Conservation (phyloP, 1,139 yeast species). For the Debaryomyces fabryi region DNA sequence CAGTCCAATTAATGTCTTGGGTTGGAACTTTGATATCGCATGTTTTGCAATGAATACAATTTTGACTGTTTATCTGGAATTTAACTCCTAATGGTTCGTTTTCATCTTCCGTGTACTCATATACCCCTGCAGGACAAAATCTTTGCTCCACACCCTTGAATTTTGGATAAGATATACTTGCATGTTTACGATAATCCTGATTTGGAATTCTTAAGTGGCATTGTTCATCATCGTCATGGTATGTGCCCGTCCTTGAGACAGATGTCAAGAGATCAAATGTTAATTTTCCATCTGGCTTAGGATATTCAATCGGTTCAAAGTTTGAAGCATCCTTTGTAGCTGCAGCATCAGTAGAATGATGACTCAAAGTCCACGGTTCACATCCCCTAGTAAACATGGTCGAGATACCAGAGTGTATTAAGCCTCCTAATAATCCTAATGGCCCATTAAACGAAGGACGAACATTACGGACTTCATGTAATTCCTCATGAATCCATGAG, state of each 20-base stretch:
- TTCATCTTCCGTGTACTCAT: constrained; percentile 82
- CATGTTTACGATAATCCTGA: constrained; percentile 70
- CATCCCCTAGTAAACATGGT: constrained; percentile 75
- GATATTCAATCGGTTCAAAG: constrained; percentile 75
- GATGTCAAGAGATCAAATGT: constrained; percentile 91
- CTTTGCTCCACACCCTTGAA: constrained; percentile 86
- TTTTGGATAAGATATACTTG: constrained; percentile 67
- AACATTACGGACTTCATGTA: constrained; percentile 80
- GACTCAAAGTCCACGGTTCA: constrained; percentile 86
- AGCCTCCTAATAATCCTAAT: constrained; percentile 76
- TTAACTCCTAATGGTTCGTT: constrained; percentile 62
- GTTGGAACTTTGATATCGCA: constrained; percentile 96
- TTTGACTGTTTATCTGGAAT: constrained; percentile 92
- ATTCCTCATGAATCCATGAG: constrained; percentile 87
- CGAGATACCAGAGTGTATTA: constrained; percentile 82
- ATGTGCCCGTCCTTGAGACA: constrained; percentile 93
- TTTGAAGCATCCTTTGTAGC: constrained; percentile 68
- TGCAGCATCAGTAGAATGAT: constrained; percentile 70
- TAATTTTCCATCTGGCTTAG: constrained; percentile 89
- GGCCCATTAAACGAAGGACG: constrained; percentile 85
- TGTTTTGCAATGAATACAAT: constrained; percentile 97
- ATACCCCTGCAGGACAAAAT: constrained; percentile 98
- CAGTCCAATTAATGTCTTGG: constrained; percentile 92
- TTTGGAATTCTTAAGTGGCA: constrained; percentile 82
- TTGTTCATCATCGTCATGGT: constrained; percentile 91